Evolutionary conservation across 768 basidiomycete genomes (phyloP).

Genomic region (Sarcodon sp.): DNA sequence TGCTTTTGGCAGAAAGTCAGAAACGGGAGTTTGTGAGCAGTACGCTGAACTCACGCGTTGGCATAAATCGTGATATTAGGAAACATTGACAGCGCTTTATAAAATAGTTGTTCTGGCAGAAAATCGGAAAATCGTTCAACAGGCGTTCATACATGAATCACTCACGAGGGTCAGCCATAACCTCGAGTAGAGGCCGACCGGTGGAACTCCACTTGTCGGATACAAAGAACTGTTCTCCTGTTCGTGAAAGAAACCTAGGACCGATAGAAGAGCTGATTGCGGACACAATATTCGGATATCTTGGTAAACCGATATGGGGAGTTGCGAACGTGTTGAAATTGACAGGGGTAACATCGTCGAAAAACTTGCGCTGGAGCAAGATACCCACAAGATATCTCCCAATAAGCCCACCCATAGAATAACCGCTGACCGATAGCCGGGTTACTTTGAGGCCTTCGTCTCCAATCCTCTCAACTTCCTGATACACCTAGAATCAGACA

Average conservation of each 20-base stretch:
- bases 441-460: not conserved
- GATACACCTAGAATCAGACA: not conserved
- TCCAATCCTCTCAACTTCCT: not conserved
- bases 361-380: not conserved
- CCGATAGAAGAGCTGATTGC: not conserved
- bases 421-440: not conserved
- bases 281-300: not conserved
- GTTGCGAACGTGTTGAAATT: not conserved
- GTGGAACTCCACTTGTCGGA: not conserved
- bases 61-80: not conserved
- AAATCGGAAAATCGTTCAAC: not conserved
- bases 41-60: not conserved
- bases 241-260: not conserved
- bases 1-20: not conserved
- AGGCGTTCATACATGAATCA: not conserved
- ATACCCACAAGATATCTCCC: not conserved
- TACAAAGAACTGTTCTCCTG: not conserved
- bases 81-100: not conserved
- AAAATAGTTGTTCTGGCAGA: not conserved
- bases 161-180: not conserved
- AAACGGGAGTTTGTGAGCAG: no score
- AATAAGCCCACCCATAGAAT: not conserved
- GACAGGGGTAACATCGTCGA: not conserved
- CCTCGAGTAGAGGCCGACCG: not conserved
- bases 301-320: not conserved